Evolutionary conservation across 1,284 basidiomycete species (phyloP).

Genomic region (Singerocomus rubriflavus): DNA sequence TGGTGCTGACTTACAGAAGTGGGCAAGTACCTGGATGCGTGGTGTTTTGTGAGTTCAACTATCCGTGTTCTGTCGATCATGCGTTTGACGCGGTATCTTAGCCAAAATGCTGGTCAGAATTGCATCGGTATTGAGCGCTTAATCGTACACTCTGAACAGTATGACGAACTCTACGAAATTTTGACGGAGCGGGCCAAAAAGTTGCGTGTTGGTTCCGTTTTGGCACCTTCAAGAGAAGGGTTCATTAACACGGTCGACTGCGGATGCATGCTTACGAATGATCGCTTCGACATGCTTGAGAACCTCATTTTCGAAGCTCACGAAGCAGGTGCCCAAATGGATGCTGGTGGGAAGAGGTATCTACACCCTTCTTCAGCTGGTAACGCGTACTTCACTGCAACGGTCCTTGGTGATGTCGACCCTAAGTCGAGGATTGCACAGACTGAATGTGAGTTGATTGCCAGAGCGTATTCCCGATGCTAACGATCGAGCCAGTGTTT

Average conservation of each 20-base stretch:
- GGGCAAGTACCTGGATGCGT: slow-evolving; percentile 77
- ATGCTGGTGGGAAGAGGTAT: slow-evolving; percentile 65
- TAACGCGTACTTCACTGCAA: slow-evolving; percentile 84
- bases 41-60: slow-evolving; percentile 74
- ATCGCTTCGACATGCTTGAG: slow-evolving; percentile 70
- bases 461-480: slow-evolving; percentile 1
- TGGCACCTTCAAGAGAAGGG: slow-evolving; percentile 59
- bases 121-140: slow-evolving; percentile 96
- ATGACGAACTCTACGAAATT: slow-evolving; percentile 68
- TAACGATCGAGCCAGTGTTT: slow-evolving; percentile 58
- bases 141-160: slow-evolving; percentile 76
- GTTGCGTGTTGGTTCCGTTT: slow-evolving; percentile 69
- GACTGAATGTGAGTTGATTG: slow-evolving; percentile 61
- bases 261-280: slow-evolving; percentile 77
- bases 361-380: slow-evolving; percentile 62
- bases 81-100: slow-evolving; percentile 29
- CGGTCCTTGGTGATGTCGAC: slow-evolving; percentile 82
- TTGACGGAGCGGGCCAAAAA: slow-evolving; percentile 62
- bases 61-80: background rate
- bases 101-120: slow-evolving; percentile 93
- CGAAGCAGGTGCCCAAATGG: slow-evolving; percentile 67
- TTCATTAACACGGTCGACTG: slow-evolving; percentile 72
- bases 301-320: slow-evolving; percentile 69
- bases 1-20: slow-evolving; percentile 66
- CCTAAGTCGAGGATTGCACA: slow-evolving; percentile 74